Conservation (phyloP, 2,329 filamentous ascomycete genomes). For the Stemphylium vesicarium region DNA sequence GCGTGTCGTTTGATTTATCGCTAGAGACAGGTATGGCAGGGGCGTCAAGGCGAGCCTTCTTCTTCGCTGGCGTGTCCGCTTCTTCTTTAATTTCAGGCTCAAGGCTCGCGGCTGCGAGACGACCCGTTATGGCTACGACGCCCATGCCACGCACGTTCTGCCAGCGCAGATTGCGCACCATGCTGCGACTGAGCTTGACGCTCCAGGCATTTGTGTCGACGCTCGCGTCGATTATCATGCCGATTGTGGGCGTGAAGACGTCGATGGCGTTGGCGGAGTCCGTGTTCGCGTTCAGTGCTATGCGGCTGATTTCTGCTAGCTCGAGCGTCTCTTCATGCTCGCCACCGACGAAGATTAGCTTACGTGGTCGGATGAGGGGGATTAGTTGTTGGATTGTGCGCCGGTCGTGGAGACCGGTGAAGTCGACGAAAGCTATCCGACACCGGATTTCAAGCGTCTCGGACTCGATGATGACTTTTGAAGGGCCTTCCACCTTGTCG, state of each 20-base stretch:
- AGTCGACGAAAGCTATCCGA: slow-evolving; percentile 87
- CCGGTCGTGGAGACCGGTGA: slow-evolving; percentile 89
- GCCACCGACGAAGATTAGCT: slow-evolving; percentile 90
- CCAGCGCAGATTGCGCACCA: slow-evolving; percentile 90
- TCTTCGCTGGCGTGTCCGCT: slow-evolving; percentile 55
- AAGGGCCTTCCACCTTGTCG: slow-evolving; percentile 68
- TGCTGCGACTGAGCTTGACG: slow-evolving; percentile 82
- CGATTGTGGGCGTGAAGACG: slow-evolving; percentile 82
- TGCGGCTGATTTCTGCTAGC: slow-evolving; percentile 80
- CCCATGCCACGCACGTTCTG: slow-evolving; percentile 89
- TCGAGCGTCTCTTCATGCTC: slow-evolving; percentile 73
- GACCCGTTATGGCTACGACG: slow-evolving; percentile 89
- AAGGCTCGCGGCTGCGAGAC: slow-evolving; percentile 60
- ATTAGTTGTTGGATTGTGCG: slow-evolving; percentile 94
- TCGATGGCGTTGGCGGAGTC: slow-evolving; percentile 58
- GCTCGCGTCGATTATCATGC: slow-evolving; percentile 80
- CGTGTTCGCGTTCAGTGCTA: slow-evolving; percentile 61
- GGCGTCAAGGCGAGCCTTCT: slow-evolving; percentile 56
- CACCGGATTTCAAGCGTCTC: slow-evolving; percentile 72
- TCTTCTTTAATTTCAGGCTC: slow-evolving; percentile 48
- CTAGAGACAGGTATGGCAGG: slow-evolving; percentile 53
- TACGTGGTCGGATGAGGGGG: slow-evolving; percentile 89
- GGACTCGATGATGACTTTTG: slow-evolving; percentile 72
- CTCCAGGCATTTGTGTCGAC: slow-evolving; percentile 98
- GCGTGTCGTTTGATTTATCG: slow-evolving; percentile 56